These are phyloP conservation scores for Populus pruinosa DNA, from an alignment of 345 rosid species.

Conservation along the genomic window DNA sequence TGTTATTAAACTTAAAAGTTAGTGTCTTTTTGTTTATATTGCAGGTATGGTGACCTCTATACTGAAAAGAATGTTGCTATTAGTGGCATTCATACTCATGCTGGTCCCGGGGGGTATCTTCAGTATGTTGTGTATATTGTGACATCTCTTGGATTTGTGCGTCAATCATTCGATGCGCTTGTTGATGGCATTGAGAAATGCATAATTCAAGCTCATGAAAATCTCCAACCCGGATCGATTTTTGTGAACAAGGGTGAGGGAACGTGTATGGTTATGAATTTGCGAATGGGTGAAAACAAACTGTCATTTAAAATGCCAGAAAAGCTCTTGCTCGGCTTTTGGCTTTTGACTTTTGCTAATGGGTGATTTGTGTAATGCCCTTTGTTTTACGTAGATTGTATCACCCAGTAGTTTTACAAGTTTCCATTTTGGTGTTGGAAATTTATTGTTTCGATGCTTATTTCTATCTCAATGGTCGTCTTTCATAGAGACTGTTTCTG, in stretches of 20 bases:
- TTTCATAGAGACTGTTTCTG: not conserved
- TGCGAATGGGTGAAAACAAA: not conserved
- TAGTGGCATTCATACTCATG: slow-evolving; percentile 94
- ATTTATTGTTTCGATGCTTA: not conserved
- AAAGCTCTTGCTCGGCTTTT: not conserved
- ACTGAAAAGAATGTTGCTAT: slow-evolving; percentile 86
- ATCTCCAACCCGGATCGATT: slow-evolving; percentile 81
- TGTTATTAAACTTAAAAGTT: not conserved
- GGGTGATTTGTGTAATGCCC: not conserved
- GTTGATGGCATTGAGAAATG: slow-evolving; percentile 94
- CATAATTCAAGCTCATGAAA: slow-evolving; percentile 85
- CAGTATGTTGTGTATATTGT: slow-evolving; percentile 84
- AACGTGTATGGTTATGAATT: not conserved
- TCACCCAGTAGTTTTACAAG: too few relatives aligned
- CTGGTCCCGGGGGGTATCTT: slow-evolving; percentile 97
- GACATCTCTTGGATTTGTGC: slow-evolving; percentile 93
- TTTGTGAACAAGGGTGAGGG: slow-evolving; percentile 65
- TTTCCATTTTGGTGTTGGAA: not conserved
- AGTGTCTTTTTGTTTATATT: slow-evolving; percentile 8
- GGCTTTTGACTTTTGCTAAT: not conserved
- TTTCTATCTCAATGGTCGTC: not conserved
- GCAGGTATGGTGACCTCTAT: slow-evolving; percentile 85
- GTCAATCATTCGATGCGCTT: slow-evolving; percentile 86
- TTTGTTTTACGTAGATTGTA: not conserved
- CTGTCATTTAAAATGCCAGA: not conserved